phyloP scores from a whole-genome alignment of 176 grass and related monocot genomes.

The Poa pratensis region DNA sequence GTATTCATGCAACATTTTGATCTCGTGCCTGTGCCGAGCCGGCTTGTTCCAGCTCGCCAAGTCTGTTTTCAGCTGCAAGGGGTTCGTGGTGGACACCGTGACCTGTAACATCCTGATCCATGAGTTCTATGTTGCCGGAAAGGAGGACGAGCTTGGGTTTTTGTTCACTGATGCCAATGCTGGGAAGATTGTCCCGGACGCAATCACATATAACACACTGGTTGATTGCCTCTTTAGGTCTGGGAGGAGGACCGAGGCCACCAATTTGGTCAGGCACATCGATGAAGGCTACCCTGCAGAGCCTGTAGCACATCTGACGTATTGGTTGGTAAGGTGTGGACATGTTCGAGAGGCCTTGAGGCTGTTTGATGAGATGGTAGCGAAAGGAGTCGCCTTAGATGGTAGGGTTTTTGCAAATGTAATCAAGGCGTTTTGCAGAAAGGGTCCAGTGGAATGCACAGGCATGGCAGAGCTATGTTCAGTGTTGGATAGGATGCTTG shows the following conservation, averaged over 20 bases:
- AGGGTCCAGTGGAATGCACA: constrained; percentile 56
- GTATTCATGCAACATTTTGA: constrained; percentile 77
- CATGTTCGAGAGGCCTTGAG: constrained; percentile 48
- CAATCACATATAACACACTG: constrained; percentile 62
- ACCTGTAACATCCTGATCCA: constrained; percentile 88
- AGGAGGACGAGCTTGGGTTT: constrained; percentile 64
- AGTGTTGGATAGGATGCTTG: constrained; percentile 79
- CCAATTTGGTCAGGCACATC: constrained; percentile 62
- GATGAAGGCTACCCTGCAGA: constrained; percentile 58
- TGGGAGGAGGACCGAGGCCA: constrained; percentile 58
- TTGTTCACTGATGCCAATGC: constrained; percentile 56
- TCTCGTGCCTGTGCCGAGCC: constrained; percentile 69
- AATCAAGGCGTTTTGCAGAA: constrained; percentile 83
- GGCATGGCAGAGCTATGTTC: constrained; percentile 62
- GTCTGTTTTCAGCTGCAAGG: constrained; percentile 62
- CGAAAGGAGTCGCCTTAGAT: constrained; percentile 69
- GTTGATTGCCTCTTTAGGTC: constrained; percentile 80
- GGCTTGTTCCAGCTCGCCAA: constrained; percentile 71
- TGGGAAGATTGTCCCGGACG: constrained; percentile 63
- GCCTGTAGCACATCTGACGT: constrained; percentile 61
- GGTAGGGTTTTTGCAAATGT: constrained; percentile 60
- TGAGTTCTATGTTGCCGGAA: constrained; percentile 65
- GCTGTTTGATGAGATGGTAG: constrained; percentile 77
- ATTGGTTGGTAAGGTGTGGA: constrained; percentile 79
- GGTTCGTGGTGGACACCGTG: constrained; percentile 76